Percentiles rank a stretch among this genome's conserved stretches.
Evolutionary conservation across 75 land plant genomes (phyloP).

Genomic region (Picea sitchensis): DNA sequence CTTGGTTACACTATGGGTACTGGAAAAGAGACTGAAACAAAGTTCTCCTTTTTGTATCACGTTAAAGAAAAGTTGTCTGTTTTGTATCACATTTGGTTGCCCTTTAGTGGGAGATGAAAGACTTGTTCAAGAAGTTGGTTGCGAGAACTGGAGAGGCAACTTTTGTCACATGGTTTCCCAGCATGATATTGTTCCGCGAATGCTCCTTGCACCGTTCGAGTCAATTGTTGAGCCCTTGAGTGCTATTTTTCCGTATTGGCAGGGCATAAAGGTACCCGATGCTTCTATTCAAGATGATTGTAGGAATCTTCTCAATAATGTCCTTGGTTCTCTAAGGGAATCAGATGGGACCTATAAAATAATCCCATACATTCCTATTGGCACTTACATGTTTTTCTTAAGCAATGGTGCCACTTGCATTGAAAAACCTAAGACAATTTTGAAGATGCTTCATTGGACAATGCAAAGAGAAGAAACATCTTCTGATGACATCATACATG

Average conservation of each 20-base stretch:
- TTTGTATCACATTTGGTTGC: slow-evolving; percentile 45
- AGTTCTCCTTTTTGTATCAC: slow-evolving; percentile 26
- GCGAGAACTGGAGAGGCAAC: slow-evolving; percentile 47
- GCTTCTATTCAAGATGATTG: neutral
- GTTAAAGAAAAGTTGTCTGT: too few species aligned
- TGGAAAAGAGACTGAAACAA: neutral
- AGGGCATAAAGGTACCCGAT: neutral
- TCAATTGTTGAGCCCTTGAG: slow-evolving; percentile 25
- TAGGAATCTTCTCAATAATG: neutral
- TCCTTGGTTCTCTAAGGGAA: neutral
- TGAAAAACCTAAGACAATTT: slow-evolving; percentile 45
- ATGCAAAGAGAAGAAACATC: neutral
- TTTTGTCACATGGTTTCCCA: slow-evolving; percentile 46
- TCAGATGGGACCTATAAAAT: neutral
- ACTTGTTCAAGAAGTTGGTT: slow-evolving; percentile 31
- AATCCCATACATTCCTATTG: slow-evolving; percentile 61
- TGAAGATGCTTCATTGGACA: slow-evolving; percentile 30
- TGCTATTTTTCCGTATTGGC: slow-evolving; percentile 24
- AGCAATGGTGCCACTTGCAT: slow-evolving; percentile 19
- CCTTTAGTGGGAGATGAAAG: slow-evolving; percentile 57
- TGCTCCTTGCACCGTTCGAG: slow-evolving; percentile 43
- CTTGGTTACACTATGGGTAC: neutral
- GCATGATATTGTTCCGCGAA: slow-evolving; percentile 58
- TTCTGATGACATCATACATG: neutral
- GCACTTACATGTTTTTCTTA: slow-evolving; percentile 38